A percentile compares a stretch with the other conserved stretches of the same genome.
These are phyloP conservation scores for Globisporangium mamillatum DNA, from an alignment of 352 stramenopile genomes.

Conservation along the genomic window DNA sequence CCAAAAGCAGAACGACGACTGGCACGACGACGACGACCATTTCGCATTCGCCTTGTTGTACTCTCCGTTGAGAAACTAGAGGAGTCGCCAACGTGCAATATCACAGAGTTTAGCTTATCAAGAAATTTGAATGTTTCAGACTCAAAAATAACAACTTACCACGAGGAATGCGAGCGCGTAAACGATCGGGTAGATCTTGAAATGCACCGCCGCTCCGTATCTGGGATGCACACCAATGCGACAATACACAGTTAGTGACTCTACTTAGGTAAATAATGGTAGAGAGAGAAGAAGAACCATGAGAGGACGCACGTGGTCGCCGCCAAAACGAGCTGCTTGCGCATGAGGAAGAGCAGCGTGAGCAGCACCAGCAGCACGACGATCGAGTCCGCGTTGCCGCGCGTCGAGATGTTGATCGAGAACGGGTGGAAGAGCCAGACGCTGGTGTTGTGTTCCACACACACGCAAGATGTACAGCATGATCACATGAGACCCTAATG, in stretches of 20 bases:
- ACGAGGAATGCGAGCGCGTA: constrained; percentile 91
- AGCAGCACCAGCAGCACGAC: constrained; percentile 93
- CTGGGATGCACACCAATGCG: constrained; percentile 24
- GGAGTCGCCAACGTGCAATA: background rate
- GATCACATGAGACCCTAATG: background rate
- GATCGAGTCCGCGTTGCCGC: constrained; percentile 96
- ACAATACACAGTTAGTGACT: background rate
- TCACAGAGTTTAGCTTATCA: background rate
- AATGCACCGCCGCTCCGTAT: constrained; percentile 96
- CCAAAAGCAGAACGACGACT: constrained; percentile 56
- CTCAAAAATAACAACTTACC: constrained; percentile 33
- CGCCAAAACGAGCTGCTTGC: constrained; percentile 68
- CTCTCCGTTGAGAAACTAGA: constrained; percentile 69
- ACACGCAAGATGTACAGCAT: background rate
- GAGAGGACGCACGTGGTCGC: constrained; percentile 54
- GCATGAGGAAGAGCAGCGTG: constrained; percentile 83
- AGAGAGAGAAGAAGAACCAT: background rate
- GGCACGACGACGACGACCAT: constrained; percentile 38
- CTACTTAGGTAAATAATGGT: too few relatives aligned
- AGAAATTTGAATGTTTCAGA: background rate
- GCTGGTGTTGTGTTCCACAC: constrained; percentile 16
- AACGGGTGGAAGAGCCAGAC: constrained; percentile 98
- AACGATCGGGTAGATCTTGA: constrained; percentile 99
- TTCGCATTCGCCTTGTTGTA: constrained; percentile 49
- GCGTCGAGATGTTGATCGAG: constrained; percentile 98